Evolutionary conservation across 75 land plant species (phyloP).

Genomic region (Picea sitchensis): DNA sequence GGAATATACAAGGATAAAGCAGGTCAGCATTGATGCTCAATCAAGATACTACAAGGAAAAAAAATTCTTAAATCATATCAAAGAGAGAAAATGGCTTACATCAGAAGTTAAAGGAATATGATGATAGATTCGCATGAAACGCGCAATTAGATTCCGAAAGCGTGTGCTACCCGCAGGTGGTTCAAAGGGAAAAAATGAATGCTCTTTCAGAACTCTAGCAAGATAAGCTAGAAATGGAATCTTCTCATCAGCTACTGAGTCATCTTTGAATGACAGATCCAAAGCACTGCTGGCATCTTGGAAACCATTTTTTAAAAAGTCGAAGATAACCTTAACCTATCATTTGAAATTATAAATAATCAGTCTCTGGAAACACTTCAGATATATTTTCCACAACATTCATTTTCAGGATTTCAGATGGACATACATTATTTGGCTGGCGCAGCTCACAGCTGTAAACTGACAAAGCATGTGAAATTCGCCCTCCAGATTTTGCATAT

Average conservation of each 20-base stretch:
- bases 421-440: conserved; percentile 79
- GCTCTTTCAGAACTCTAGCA: conserved; percentile 70
- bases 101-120: conserved; percentile 67
- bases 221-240: conserved; percentile 95
- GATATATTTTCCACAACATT: background rate
- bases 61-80: background rate
- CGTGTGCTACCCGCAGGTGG: conserved; percentile 77
- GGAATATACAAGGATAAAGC: too few relatives aligned
- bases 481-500: conserved; percentile 84
- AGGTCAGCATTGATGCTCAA: too few relatives aligned
- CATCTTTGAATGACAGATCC: conserved; percentile 88
- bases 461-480: conserved; percentile 94
- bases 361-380: background rate
- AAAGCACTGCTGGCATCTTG: conserved; percentile 83
- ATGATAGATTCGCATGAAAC: conserved; percentile 85
- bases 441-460: conserved; percentile 88
- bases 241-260: conserved; percentile 95
- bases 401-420: background rate
- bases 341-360: background rate
- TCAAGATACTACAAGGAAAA: background rate
- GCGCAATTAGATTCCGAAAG: conserved; percentile 80
- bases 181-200: conserved; percentile 71
- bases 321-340: conserved; percentile 93
- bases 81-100: conserved; percentile 47
- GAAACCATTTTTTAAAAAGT: conserved; percentile 77